A percentile compares a stretch with the other conserved stretches of the same genome.
phyloP scores from a whole-genome alignment of 169 alveolate genomes.

The Plasmodium reichenowi region DNA sequence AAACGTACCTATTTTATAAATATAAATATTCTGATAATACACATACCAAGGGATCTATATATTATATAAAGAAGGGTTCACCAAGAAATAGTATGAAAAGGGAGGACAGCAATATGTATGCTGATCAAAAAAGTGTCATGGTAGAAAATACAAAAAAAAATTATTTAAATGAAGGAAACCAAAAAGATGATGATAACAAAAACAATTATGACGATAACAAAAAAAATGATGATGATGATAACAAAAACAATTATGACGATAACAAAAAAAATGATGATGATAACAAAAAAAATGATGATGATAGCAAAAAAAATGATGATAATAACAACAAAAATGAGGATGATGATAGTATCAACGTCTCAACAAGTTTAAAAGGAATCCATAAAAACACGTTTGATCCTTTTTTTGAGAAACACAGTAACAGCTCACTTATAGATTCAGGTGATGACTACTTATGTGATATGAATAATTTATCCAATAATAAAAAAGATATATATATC shows the following conservation, averaged over 20 bases:
- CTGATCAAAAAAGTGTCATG: too few relatives aligned
- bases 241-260: background rate
- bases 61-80: background rate
- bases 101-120: background rate
- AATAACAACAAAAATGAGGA: background rate
- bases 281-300: background rate
- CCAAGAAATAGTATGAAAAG: background rate
- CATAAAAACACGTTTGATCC: slow-evolving; percentile 7
- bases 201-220: background rate
- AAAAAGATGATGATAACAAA: background rate
- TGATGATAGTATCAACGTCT: too few relatives aligned
- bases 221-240: too few relatives aligned
- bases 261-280: background rate
- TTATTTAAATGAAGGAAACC: background rate
- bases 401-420: slow-evolving; percentile 26
- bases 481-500: background rate
- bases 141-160: too few relatives aligned
- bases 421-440: slow-evolving; percentile 37
- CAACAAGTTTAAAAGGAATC: too few relatives aligned
- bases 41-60: background rate
- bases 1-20: slow-evolving; percentile 47
- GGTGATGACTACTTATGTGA: slow-evolving; percentile 27
- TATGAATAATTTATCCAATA: background rate
- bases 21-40: slow-evolving; percentile 34
- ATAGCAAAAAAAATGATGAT: too few relatives aligned